Evolutionary conservation across 805 yeast genomes (phyloP), one percentile per base, ranked within the genome.

Genomic region (Candida coquimbonensis): DNA sequence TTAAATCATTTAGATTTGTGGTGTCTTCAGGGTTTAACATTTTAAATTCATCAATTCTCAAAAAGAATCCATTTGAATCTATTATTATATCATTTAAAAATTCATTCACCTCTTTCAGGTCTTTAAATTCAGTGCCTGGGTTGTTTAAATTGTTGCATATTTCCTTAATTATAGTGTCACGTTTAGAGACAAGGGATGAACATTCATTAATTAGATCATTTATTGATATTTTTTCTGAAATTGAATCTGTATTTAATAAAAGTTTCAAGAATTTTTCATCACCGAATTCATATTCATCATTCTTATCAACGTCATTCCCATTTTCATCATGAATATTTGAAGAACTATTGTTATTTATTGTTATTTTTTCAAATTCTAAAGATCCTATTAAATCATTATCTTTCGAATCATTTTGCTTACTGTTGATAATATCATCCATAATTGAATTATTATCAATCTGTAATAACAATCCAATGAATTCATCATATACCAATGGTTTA

Each of bases 191-290:
- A 9, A 29, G 12, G 4, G 31, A 29, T 2, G 13, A 29, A 11
- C 31, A 29, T 11, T 29, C 31, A 29, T 29, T 29, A 4, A 58
- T 12, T 48, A 45, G 42, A 44, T 54, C 2, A 59, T 55, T 26
- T 47, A 36, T 7, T 57, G 60, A 39, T 51, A 52, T 21, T 53
- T 55, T 14, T 29, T 29, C 31, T 11, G 12, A 4, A 4, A 29
- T 29, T 29, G 31, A 11, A 29, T 50, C 49, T 1, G 64, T 58
- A 9, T 53, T 54, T 29, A 70, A 47, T 11, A 69, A 49, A 56
- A 74, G 69, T 54, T 73, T 73, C 42, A 80, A 67, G 57, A 81
- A 78, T 24, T 80, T 78, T 48, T 77, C 83, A 5, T 83, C 73
- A 33, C 81, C 84, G 52, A 80, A 72, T 43, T 78, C 82, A 2